phyloP scores from a whole-genome alignment of 1,284 basidiomycete species.

The Porodaedalea pini region DNA sequence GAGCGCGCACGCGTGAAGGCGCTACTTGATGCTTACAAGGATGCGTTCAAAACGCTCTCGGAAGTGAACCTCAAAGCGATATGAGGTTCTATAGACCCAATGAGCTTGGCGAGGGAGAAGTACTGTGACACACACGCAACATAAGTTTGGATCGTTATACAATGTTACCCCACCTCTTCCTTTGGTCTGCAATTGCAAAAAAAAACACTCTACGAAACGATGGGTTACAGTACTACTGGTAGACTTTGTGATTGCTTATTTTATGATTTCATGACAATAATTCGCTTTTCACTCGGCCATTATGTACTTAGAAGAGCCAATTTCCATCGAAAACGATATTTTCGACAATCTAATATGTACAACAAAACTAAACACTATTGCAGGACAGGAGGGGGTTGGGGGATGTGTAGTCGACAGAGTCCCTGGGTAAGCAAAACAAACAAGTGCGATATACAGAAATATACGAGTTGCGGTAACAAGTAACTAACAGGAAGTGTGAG shows the following conservation, averaged over 20 bases:
- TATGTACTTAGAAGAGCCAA: not conserved
- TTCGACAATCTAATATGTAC: slow-evolving; percentile 7
- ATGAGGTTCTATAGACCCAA: slow-evolving; percentile 1
- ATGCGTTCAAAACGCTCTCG: slow-evolving; percentile 87
- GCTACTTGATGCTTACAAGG: slow-evolving; percentile 93
- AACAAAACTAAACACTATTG: not conserved
- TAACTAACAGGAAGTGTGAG: not conserved
- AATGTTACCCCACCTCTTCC: not conserved
- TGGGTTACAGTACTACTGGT: not conserved
- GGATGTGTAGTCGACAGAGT: not conserved
- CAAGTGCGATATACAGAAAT: slow-evolving; percentile 5
- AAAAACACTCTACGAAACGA: not conserved
- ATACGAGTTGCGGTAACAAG: slow-evolving; percentile 9
- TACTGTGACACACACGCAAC: not conserved
- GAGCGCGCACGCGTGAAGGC: slow-evolving; percentile 94
- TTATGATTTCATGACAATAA: not conserved
- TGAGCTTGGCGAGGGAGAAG: slow-evolving; percentile 30
- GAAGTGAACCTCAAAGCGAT: slow-evolving; percentile 71
- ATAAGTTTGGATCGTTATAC: not conserved
- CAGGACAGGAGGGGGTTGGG: not conserved
- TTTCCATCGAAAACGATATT: not conserved
- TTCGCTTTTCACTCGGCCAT: too few relatives aligned
- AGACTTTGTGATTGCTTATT: not conserved
- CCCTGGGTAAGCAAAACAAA: not conserved
- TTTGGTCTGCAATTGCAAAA: not conserved